phyloP scores from a whole-genome alignment of 2,329 filamentous ascomycete species.

The Tolypocladium amazonense region DNA sequence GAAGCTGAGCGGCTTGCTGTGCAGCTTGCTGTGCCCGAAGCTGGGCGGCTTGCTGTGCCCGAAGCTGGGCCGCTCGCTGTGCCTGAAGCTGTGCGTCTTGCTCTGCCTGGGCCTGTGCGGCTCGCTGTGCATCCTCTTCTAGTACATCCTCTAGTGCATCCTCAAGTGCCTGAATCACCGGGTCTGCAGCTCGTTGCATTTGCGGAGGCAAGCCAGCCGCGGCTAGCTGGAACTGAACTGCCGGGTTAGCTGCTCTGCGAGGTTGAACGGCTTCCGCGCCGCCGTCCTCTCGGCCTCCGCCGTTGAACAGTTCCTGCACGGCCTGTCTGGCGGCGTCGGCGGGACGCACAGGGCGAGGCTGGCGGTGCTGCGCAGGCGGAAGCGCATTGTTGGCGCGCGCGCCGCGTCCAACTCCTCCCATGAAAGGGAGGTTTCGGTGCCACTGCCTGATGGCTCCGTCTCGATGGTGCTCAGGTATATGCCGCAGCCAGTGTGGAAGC shows the following conservation, averaged over 20 bases:
- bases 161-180: too few relatives aligned
- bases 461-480: background rate
- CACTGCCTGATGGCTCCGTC: background rate
- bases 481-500: background rate
- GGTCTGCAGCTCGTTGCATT: too few relatives aligned
- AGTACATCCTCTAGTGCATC: too few relatives aligned
- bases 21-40: too few relatives aligned
- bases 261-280: background rate
- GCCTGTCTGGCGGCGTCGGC: background rate
- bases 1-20: too few relatives aligned
- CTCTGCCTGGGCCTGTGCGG: too few relatives aligned
- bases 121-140: too few relatives aligned
- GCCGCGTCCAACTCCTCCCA: background rate
- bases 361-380: background rate
- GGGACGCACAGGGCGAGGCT: background rate
- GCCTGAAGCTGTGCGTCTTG: too few relatives aligned
- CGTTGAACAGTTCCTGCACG: background rate
- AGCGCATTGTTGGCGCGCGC: background rate
- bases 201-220: too few relatives aligned
- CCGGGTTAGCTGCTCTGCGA: background rate
- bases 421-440: background rate
- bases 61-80: too few relatives aligned
- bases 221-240: background rate
- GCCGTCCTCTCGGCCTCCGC: background rate
- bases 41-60: too few relatives aligned